phyloP scores from a whole-genome alignment of 345 rosid genomes.

The Citrus mangshanensis region DNA sequence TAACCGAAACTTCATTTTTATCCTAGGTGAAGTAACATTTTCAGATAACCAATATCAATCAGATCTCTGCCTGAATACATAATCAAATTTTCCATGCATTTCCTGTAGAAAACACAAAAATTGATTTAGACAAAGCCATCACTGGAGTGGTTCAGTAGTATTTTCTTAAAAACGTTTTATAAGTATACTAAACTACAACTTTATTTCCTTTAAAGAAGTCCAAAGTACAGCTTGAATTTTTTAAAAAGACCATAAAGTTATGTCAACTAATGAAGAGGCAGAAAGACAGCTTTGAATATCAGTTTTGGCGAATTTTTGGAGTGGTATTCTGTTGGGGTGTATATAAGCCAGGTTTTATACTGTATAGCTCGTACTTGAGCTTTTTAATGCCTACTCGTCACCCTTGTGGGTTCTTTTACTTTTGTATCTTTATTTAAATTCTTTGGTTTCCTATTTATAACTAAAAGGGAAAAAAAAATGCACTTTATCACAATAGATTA shows the following conservation, averaged over 20 bases:
- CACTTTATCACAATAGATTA: neutral
- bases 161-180: neutral
- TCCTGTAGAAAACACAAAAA: neutral
- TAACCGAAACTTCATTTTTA: neutral
- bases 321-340: neutral
- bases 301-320: neutral
- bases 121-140: neutral
- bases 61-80: neutral
- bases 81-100: neutral
- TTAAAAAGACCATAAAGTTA: neutral
- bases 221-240: neutral
- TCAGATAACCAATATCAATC: neutral
- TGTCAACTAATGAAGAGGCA: neutral
- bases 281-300: neutral
- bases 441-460: neutral
- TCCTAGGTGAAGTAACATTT: neutral
- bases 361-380: neutral
- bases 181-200: neutral
- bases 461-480: neutral
- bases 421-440: neutral
- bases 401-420: neutral
- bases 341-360: neutral
- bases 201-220: neutral
- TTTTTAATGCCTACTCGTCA: neutral
- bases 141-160: neutral